phyloP scores from a whole-genome alignment of 2,329 filamentous ascomycete species.

The Diaporthe vexans region DNA sequence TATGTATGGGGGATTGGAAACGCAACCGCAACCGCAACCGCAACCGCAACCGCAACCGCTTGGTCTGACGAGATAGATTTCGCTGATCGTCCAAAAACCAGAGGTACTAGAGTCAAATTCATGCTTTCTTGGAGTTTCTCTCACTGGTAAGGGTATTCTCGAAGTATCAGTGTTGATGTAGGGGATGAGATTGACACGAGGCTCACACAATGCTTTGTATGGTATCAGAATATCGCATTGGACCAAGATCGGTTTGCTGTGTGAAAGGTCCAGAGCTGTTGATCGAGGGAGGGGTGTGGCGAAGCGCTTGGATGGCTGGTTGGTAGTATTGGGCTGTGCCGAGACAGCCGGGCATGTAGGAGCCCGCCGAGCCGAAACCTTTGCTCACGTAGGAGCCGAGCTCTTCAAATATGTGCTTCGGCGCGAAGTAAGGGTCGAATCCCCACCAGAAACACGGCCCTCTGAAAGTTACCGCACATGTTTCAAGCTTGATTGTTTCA shows the following conservation, averaged over 20 bases:
- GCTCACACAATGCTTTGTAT: background rate
- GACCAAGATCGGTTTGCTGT: background rate
- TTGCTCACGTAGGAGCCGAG: background rate
- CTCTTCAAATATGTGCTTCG: background rate
- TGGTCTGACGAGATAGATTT: background rate
- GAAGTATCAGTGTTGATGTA: background rate
- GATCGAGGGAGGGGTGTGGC: too few species aligned
- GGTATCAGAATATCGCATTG: constrained; percentile 14
- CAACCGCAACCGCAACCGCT: too few species aligned
- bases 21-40: too few species aligned
- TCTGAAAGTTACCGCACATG: background rate
- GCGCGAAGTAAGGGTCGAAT: background rate
- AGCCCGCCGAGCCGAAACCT: background rate
- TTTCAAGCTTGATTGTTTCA: constrained; percentile 1
- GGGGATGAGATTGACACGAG: background rate
- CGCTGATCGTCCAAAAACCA: background rate
- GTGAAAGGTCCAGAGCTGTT: background rate
- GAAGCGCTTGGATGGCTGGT: too few species aligned
- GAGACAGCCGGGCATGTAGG: constrained; percentile 1
- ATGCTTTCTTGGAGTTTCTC: background rate
- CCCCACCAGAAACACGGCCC: background rate
- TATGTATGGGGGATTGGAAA: too few species aligned
- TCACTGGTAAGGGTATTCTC: background rate
- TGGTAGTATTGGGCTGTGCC: background rate
- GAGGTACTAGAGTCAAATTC: background rate